phyloP scores from a whole-genome alignment of 768 basidiomycete species.

The Termitomyces sp. region DNA sequence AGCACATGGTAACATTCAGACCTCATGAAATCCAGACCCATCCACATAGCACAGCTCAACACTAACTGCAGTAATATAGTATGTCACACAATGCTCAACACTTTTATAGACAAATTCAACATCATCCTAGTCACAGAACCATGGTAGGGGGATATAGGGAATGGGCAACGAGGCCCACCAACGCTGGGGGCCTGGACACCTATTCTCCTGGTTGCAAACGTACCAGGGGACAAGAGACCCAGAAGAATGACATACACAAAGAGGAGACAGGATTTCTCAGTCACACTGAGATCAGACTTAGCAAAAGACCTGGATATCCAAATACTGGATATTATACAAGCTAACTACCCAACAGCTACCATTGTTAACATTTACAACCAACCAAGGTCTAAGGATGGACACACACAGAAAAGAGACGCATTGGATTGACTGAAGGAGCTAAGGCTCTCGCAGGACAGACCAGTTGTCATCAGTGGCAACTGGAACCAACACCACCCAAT shows the following conservation, averaged over 20 bases:
- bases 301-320: slow-evolving; percentile 8
- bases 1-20: neutral
- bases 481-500: slow-evolving; percentile 4
- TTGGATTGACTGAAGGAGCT: neutral
- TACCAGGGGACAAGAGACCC: neutral
- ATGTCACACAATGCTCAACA: neutral
- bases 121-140: neutral
- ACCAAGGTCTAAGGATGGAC: neutral
- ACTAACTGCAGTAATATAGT: neutral
- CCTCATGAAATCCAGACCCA: neutral
- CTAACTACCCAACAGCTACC: neutral
- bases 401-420: neutral
- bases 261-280: neutral
- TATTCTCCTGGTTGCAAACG: neutral
- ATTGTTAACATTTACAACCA: neutral
- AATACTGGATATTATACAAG: slow-evolving; percentile 14
- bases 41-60: neutral
- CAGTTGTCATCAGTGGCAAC: neutral
- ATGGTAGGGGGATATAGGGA: neutral
- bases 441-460: neutral
- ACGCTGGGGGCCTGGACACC: slow-evolving; percentile 12
- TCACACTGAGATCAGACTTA: neutral
- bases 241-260: neutral
- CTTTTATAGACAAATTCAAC: neutral
- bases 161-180: no score